Base-by-base conservation (phyloP, 495 filamentous ascomycete species). In the Tuber brumale region DNA sequence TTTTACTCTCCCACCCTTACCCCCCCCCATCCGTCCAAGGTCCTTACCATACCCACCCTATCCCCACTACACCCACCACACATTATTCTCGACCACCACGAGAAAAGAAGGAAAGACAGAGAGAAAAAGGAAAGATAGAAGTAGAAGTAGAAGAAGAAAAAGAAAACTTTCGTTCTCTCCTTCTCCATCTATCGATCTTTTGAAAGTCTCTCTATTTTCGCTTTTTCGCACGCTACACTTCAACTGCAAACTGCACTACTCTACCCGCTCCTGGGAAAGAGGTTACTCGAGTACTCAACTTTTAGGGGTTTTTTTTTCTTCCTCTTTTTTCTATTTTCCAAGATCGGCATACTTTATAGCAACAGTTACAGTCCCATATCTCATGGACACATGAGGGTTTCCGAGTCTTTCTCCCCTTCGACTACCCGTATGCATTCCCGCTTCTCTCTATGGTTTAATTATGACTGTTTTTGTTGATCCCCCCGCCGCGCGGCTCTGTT, bases 381-480 rank as follows among this genome's bases (percentile, higher is more conserved):
- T 82, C 81, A 82, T 82, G 81, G 81, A 82, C 81, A 76, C 81
- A 82, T 82, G 81, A 82, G 82, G 81, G 80, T 82, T 80, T 80
- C 80, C 69, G 77, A 82, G 72, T 76, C 76, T 80, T 75, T 78
- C 74, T 43, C 80, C 72, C 80, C 35, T 80, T 82, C 74, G 74
- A 71, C 77, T 71, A 80, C 76, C 69, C 61, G 81, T 82, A 80
- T 76, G 81, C 74, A 76, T 72, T 70, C 80, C 72, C 61, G 57
- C 76, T 73, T 70, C 76, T 66, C 37, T 74, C 69, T 73, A 48
- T 75, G 42, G 73, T 66, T 76, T 66, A 48, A 18, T 35, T 71
- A 76, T 70, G 71, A 51, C 39, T 69, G 46, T 75, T 48, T 77
- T 69, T 72, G n/a, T 71, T 69, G 71, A 70, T 81, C 72, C 61